Conservation (phyloP, 1,284 basidiomycete genomes). For the Rhodotorula sp. region DNA sequence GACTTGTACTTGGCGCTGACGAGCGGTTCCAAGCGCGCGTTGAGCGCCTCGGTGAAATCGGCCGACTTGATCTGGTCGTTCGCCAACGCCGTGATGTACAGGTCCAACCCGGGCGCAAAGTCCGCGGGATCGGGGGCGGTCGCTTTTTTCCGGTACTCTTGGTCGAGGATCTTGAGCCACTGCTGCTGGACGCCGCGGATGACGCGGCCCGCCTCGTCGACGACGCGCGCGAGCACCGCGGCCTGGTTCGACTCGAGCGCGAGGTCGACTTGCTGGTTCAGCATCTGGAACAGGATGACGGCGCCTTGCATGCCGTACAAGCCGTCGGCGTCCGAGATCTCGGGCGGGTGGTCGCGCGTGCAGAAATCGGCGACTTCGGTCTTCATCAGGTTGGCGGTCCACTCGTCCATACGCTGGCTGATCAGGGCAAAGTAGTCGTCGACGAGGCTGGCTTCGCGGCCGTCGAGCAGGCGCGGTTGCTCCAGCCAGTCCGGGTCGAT, state of each 20-base stretch:
- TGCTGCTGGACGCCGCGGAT: constrained; percentile 87
- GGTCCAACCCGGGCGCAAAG: constrained; percentile 75
- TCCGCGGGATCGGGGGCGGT: constrained; percentile 70
- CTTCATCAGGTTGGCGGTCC: constrained; percentile 90
- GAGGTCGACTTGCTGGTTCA: constrained; percentile 86
- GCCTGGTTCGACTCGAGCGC: constrained; percentile 95
- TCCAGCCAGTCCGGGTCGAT: constrained; percentile 77
- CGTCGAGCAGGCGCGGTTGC: constrained; percentile 77
- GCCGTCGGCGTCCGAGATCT: constrained; percentile 75
- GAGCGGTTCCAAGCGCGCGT: constrained; percentile 79
- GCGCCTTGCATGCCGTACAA: constrained; percentile 89
- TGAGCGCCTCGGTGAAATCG: constrained; percentile 84
- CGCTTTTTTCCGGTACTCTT: constrained; percentile 80
- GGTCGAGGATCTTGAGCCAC: constrained; percentile 80
- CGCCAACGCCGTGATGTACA: constrained; percentile 96
- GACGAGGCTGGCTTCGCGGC: constrained; percentile 87
- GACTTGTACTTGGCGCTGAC: constrained; percentile 89
- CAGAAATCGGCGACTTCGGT: constrained; percentile 85
- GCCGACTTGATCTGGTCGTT: constrained; percentile 98
- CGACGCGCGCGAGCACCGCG: constrained; percentile 83
- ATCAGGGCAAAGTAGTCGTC: constrained; percentile 95
- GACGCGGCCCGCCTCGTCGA: constrained; percentile 81
- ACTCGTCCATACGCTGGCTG: constrained; percentile 93
- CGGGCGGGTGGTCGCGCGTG: constrained; percentile 77
- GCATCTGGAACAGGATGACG: constrained; percentile 95